Conservation (phyloP, 2,329 filamentous ascomycete genomes). For the Trichoderma breve region DNA sequence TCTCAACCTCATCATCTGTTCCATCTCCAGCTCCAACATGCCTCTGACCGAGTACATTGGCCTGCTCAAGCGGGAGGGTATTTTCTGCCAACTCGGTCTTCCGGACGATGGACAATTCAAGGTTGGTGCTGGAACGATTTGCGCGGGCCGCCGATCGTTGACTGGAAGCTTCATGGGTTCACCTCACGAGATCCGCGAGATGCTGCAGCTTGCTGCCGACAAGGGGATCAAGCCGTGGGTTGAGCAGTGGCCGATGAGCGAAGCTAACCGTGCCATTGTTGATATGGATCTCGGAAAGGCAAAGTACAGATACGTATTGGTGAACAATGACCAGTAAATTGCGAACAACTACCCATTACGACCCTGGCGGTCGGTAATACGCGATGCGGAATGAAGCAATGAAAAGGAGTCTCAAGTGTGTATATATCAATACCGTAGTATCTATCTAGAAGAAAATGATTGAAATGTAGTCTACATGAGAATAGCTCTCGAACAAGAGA, state of each 20-base stretch:
- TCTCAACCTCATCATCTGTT: slow-evolving; percentile 58
- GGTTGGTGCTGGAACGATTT: slow-evolving; percentile 46
- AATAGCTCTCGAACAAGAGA: not conserved
- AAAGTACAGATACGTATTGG: slow-evolving; percentile 46
- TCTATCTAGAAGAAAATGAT: not conserved
- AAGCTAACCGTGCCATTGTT: slow-evolving; percentile 53
- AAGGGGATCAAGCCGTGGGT: slow-evolving; percentile 58
- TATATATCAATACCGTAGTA: not conserved
- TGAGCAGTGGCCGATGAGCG: slow-evolving; percentile 52
- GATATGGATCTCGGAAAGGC: slow-evolving; percentile 56
- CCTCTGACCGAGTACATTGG: slow-evolving; percentile 60
- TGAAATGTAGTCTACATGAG: not conserved
- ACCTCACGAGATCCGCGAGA: slow-evolving; percentile 56
- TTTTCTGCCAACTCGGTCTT: slow-evolving; percentile 63
- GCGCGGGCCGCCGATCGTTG: slow-evolving; percentile 37
- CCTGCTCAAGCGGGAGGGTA: slow-evolving; percentile 57
- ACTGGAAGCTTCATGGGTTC: slow-evolving; percentile 48
- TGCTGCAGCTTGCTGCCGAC: slow-evolving; percentile 57
- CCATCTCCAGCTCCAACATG: slow-evolving; percentile 54
- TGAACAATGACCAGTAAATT: slow-evolving; percentile 35
- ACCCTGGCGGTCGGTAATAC: not conserved
- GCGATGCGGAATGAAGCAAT: not conserved
- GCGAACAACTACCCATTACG: not conserved
- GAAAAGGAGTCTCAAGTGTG: not conserved
- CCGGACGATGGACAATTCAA: slow-evolving; percentile 18